These are phyloP conservation scores for Ceratobasidium papillatum DNA, from an alignment of 1,284 basidiomycete species.

Conservation along the genomic window DNA sequence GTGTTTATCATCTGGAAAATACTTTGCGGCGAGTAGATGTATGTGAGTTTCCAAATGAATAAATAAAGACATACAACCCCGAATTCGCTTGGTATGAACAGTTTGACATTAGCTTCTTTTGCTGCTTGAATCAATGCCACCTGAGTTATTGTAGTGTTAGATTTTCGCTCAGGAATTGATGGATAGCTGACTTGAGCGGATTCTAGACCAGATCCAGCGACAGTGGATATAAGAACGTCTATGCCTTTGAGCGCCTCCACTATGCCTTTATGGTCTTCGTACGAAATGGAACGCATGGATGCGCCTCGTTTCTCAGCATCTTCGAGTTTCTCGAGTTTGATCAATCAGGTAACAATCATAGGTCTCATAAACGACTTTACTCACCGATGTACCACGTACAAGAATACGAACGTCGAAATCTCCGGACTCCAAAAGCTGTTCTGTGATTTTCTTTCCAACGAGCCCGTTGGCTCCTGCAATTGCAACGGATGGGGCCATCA, in stretches of 20 bases:
- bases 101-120: not conserved
- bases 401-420: slow-evolving; percentile 21
- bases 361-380: not conserved
- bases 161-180: too few relatives aligned
- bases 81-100: slow-evolving; percentile 14
- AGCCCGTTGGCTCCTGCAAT: slow-evolving; percentile 25
- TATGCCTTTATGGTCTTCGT: slow-evolving; percentile 14
- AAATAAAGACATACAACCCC: not conserved
- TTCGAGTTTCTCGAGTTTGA: slow-evolving; percentile 10
- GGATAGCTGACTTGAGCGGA: slow-evolving; percentile 8
- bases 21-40: too few relatives aligned
- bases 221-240: slow-evolving; percentile 25
- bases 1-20: not conserved
- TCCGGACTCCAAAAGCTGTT: not conserved
- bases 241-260: slow-evolving; percentile 27
- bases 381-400: slow-evolving; percentile 19
- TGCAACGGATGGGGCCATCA: too few relatives aligned
- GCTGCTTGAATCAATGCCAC: not conserved
- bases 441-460: slow-evolving; percentile 20
- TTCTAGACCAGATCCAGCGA: not conserved
- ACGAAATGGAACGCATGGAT: slow-evolving; percentile 13
- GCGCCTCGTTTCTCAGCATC: slow-evolving; percentile 18
- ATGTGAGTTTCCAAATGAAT: too few relatives aligned
- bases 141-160: not conserved
- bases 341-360: not conserved